Evolutionary conservation across 1,284 basidiomycete genomes (phyloP), one percentile per base, ranked within the genome.

Genomic region (Irpex rosettiformis): DNA sequence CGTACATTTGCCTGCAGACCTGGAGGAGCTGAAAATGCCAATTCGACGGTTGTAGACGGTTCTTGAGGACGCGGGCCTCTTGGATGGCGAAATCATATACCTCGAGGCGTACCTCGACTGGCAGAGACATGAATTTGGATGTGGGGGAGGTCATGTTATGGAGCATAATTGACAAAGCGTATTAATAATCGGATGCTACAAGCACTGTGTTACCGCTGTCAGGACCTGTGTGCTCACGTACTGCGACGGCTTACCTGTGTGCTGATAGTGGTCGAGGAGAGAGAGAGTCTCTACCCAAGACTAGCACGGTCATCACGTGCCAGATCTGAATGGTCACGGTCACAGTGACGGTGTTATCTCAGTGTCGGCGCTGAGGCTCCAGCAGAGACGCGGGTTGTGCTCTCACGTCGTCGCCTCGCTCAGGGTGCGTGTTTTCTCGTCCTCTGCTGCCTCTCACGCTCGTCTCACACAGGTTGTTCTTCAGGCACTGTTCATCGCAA

Each of bases 71-170:
- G 25, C 62, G 67, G 40, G 71, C 68, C 16, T 67, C 66, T 3
- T 57, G 55, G 56, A 77, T 66, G 60, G 70, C 66, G 37, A 60
- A 43, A 0, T 70, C 63, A 65, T 77, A 78, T 28, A 78, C 65
- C 43, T 65, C 33, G 43, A 76, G 64, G 55, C 75, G 77, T 3
- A 78, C 45, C 58, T 77, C 76, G 51, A 68, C 52, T 6, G 76
- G 77, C 3, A 79, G 56, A 13, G 59, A 60, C 33, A 75, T 65
- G 28, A 75, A 69, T 30, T 61, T 61, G 49, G 56, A n/a, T n/a
- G n/a, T 40, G 11, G 30, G 7, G 27, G 55, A 25, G 18, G 61
- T 56, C 64, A 66, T 64, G 25, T 40, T 49, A 18, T 18, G 5
- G 10, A 47, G 43, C 43, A 18, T 24, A 8, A 53, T 37, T 6